Evolutionary conservation across 306 rosid species (phyloP).

Genomic region (Vicia faba): DNA sequence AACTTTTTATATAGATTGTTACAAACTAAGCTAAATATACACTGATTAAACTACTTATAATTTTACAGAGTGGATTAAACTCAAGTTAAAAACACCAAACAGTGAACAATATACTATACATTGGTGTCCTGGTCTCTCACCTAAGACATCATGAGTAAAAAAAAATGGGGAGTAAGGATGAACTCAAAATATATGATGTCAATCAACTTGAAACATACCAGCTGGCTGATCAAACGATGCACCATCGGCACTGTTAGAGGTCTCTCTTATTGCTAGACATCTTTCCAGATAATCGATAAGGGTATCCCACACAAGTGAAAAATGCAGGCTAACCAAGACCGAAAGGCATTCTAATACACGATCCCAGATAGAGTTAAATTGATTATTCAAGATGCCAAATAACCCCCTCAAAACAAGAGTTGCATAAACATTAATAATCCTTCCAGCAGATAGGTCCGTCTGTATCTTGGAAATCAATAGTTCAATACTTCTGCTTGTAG

Average conservation of each 20-base stretch:
- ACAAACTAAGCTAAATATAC: constrained; percentile 22
- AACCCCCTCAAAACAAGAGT: constrained; percentile 71
- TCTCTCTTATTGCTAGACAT: constrained; percentile 48
- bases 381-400: constrained; percentile 74
- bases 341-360: constrained; percentile 82
- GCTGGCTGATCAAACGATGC: constrained; percentile 42
- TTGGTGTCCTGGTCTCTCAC: not conserved
- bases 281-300: constrained; percentile 53
- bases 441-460: constrained; percentile 68
- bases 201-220: constrained; percentile 50
- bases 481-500: constrained; percentile 69
- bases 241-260: constrained; percentile 39
- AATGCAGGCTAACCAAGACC: constrained; percentile 60
- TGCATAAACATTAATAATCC: constrained; percentile 58
- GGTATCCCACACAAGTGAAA: constrained; percentile 57
- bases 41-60: constrained; percentile 2
- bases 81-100: constrained; percentile 17
- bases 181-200: constrained; percentile 18
- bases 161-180: not conserved
- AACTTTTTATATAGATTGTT: not conserved
- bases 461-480: constrained; percentile 76
- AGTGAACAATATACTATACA: constrained; percentile 25
- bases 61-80: constrained; percentile 5
- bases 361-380: constrained; percentile 75
- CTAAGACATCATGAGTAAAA: not conserved